phyloP scores from a whole-genome alignment of 2,329 filamentous ascomycete species.

The Sordariomycetes sp. region DNA sequence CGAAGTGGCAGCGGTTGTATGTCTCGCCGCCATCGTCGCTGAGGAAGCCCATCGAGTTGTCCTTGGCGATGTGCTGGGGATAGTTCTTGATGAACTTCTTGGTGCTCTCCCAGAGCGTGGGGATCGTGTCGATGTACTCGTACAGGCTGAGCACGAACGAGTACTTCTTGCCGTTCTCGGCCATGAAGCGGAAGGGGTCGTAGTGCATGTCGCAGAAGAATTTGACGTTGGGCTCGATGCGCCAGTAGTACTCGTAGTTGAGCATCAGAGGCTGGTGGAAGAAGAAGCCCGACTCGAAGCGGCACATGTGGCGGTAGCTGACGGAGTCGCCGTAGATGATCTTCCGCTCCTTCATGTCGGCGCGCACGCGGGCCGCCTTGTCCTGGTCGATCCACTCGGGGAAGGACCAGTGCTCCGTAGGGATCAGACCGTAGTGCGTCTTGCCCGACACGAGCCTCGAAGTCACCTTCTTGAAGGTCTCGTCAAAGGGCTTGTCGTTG shows the following conservation, averaged over 20 bases:
- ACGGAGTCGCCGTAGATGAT: constrained; percentile 97
- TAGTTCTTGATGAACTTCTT: constrained; percentile 88
- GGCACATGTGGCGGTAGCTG: constrained; percentile 98
- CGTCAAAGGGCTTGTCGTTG: constrained; percentile 90
- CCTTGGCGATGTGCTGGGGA: constrained; percentile 73
- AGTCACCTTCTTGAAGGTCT: constrained; percentile 86
- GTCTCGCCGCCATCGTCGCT: constrained; percentile 83
- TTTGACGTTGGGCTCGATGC: constrained; percentile 93
- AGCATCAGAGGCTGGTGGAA: constrained; percentile 89
- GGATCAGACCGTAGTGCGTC: constrained; percentile 81
- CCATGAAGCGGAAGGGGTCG: constrained; percentile 94
- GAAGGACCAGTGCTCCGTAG: constrained; percentile 92
- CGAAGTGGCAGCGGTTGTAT: constrained; percentile 97
- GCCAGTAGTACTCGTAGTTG: constrained; percentile 99
- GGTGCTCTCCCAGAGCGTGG: constrained; percentile 86
- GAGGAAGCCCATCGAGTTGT: constrained; percentile 82
- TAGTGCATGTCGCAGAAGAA: constrained; percentile 93
- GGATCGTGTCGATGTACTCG: constrained; percentile 94
- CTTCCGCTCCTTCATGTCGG: constrained; percentile 87
- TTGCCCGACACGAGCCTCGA: constrained; percentile 81
- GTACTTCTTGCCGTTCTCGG: constrained; percentile 95
- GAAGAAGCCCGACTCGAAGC: constrained; percentile 98
- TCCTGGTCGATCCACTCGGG: constrained; percentile 92
- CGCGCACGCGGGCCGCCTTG: constrained; percentile 75
- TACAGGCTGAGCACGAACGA: constrained; percentile 91